Percentiles rank a stretch among this genome's conserved stretches.
phyloP scores from a whole-genome alignment of 2,329 filamentous ascomycete species.

The Penicillium rolfsii region DNA sequence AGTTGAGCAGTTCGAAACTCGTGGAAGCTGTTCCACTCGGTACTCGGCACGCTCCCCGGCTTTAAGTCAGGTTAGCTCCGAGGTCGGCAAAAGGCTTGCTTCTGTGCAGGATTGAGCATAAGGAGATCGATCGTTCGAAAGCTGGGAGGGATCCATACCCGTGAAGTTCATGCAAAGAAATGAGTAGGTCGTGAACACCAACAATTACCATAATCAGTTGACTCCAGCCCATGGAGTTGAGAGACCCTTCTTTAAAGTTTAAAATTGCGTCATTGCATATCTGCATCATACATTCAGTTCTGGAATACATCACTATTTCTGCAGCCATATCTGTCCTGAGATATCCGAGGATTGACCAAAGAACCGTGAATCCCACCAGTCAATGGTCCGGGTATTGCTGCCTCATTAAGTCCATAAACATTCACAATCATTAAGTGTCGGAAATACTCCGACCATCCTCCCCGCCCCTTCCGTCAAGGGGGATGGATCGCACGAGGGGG shows the following conservation, averaged over 20 bases:
- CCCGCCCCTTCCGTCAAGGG: not conserved
- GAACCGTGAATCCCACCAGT: not conserved
- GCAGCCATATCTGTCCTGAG: not conserved
- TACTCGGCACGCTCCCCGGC: slow-evolving; percentile 24
- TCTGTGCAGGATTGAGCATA: too few relatives aligned
- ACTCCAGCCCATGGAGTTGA: too few relatives aligned
- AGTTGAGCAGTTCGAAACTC: not conserved
- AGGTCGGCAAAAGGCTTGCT: slow-evolving; percentile 8
- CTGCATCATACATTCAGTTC: slow-evolving; percentile 5
- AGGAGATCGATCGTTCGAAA: too few relatives aligned
- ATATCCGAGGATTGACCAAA: not conserved
- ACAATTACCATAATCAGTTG: too few relatives aligned
- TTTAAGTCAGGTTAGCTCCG: slow-evolving; percentile 21
- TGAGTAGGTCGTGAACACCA: not conserved
- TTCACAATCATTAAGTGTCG: slow-evolving; percentile 8
- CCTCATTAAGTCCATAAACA: slow-evolving; percentile 10
- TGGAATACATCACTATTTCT: not conserved
- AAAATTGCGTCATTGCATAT: not conserved
- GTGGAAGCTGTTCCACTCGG: slow-evolving; percentile 4
- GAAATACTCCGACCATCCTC: not conserved
- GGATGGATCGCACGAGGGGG: not conserved
- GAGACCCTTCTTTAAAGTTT: not conserved
- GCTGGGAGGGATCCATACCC: too few relatives aligned
- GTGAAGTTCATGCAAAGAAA: not conserved
- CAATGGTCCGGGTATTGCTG: not conserved